Base-by-base conservation (phyloP, 345 rosid genomes). In the Corchorus olitorius region DNA sequence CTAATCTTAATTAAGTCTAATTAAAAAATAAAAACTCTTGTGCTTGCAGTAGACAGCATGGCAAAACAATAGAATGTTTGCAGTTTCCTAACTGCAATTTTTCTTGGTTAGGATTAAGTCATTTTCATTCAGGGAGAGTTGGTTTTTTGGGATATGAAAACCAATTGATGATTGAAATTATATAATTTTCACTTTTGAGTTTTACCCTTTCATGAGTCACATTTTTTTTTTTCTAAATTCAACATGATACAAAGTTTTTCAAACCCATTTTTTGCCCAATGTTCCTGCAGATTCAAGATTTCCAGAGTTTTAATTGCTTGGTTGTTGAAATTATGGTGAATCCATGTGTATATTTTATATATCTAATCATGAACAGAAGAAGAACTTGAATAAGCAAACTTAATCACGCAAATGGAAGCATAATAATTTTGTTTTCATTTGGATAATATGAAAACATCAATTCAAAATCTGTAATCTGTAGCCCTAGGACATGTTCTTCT, bases 341-440 rank as follows among this genome's bases (percentile, higher is more conserved):
- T 39, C 43, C n/a, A n/a, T 39, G 43, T 39, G 43, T 4, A 27
- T 27, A 27, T 4, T n/a, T 0, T 39, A 0, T 41, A 12, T 61
- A 39, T 65, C 15, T 7, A 41, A 37, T 65, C 69, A 65, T 45
- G 27, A 65, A 41, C 69, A 65, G 69, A 41, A 3, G 15, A 50
- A 49, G 19, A 14, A n/a, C 33, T n/a, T 2, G 73, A 69, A 46
- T 22, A 48, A 48, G 70, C 12, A 63, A 74, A 62, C 17, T 63
- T 63, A 15, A 74, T 74, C 77, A 74, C 62, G 70, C 70, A 63
- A 74, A n/a, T 11, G 27, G 27, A 33, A 49, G 22, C 59, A 9
- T 74, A 14, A 60, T 61, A 13, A 73, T 45, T 73, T 27, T 60
- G 39, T 73, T 73, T 53, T 35, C 46, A 71, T 56, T 41, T 14